Base-by-base conservation (phyloP, 2,329 filamentous ascomycete species). In the Alternaria gansuensis region DNA sequence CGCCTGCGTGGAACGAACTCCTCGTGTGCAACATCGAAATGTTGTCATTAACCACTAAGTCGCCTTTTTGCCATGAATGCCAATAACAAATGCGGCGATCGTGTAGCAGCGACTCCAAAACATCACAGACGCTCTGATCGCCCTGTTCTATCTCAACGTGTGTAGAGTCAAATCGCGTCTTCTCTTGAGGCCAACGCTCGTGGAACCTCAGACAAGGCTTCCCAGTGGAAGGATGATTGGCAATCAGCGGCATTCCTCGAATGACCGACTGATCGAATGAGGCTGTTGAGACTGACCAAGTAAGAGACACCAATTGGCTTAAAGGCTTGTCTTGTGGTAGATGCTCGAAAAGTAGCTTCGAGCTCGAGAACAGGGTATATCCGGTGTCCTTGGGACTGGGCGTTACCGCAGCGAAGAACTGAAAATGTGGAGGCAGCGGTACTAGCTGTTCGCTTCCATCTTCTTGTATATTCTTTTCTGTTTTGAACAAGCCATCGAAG, bases 401-500 rank as follows among this genome's bases (percentile, higher is more conserved):
- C 1, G 77, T 81, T 7, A 78, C 79, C 10, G 77, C 80, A 0
- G 82, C 80, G 65, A 86, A 85, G 34, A 83, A 78, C 44, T 87
- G 84, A 57, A 85, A 86, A 0, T 80, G 79, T 29, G 46, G 52
- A 31, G 49, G 34, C 10, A 46, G 45, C 1, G 79, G 72, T 1
- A 63, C 59, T 0, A 63, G 44, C 13, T 55, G 33, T n/a, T 57
- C 44, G 49, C 43, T 64, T 5, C 66, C 66, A 37, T 67, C 59
- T 1, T 77, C 74, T 1, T 79, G 73, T 0, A 56, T n/a, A n/a
- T n/a, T n/a, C n/a, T n/a, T 70, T 21, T 78, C 75, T 0, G 82
- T 82, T 66, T 85, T 86, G 77, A 87, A 87, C 34, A 86, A 70
- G 0, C 84, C 85, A 46, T 87, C 85, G 39, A 81, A 87, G 62